Evolutionary conservation across 768 basidiomycete genomes (phyloP).

Genomic region (Piloderma croceum): DNA sequence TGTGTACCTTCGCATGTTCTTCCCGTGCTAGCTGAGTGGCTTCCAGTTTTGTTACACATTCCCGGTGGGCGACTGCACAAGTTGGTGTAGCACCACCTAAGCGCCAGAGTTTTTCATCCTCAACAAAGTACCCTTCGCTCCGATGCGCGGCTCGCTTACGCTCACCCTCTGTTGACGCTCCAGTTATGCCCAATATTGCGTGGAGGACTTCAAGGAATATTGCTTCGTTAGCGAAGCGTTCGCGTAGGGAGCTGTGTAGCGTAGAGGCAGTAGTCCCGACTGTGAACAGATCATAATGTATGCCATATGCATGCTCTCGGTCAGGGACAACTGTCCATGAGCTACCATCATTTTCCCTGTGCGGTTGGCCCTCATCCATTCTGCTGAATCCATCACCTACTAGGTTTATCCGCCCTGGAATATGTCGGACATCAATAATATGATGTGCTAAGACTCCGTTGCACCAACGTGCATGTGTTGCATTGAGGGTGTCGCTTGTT

Average conservation of each 20-base stretch:
- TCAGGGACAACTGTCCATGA: slow-evolving; percentile 22
- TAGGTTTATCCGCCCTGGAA: too few species aligned
- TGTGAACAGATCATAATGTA: slow-evolving; percentile 9
- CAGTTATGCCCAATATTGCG: too few species aligned
- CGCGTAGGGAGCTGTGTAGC: slow-evolving; percentile 2
- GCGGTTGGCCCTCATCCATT: slow-evolving; percentile 7
- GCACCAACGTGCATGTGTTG: slow-evolving; percentile 22
- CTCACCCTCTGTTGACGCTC: too few species aligned
- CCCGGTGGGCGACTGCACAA: too few species aligned
- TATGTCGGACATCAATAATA: slow-evolving; percentile 19
- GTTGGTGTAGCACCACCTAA: too few species aligned
- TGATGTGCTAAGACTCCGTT: slow-evolving; percentile 21
- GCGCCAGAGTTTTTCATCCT: too few species aligned
- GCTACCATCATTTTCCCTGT: slow-evolving; percentile 8
- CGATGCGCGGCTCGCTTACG: too few species aligned
- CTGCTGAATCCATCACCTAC: slow-evolving; percentile 22
- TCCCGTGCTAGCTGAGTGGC: too few species aligned
- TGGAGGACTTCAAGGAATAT: slow-evolving; percentile 9
- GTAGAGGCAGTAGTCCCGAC: slow-evolving; percentile 1
- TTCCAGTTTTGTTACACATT: too few species aligned
- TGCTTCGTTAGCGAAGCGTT: slow-evolving; percentile 11
- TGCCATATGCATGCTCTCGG: slow-evolving; percentile 17
- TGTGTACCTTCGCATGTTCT: too few species aligned
- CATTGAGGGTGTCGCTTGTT: slow-evolving; percentile 15
- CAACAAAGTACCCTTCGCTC: too few species aligned